These are phyloP conservation scores for Parathielavia appendiculata DNA, from an alignment of 495 filamentous ascomycete species.

Conservation along the genomic window DNA sequence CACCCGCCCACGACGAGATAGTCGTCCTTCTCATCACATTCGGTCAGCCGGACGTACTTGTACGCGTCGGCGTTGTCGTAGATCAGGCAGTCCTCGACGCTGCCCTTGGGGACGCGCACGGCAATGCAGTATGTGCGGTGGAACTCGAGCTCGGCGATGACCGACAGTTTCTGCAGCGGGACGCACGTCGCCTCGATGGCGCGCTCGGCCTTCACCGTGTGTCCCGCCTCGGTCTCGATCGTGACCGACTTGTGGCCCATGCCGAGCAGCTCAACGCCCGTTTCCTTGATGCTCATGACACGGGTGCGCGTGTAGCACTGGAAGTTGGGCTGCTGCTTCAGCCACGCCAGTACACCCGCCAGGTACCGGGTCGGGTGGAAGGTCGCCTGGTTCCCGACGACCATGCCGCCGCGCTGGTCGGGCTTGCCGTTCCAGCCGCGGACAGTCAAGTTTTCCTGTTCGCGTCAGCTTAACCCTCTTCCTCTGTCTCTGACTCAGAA, in stretches of 20 bases:
- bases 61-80: slow-evolving; percentile 53
- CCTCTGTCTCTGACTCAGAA: background rate
- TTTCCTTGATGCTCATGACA: slow-evolving; percentile 45
- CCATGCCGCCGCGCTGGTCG: slow-evolving; percentile 47
- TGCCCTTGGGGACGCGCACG: slow-evolving; percentile 47
- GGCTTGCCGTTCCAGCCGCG: slow-evolving; percentile 44
- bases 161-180: slow-evolving; percentile 50
- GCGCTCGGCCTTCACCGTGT: slow-evolving; percentile 44
- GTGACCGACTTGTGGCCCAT: slow-evolving; percentile 37
- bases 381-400: slow-evolving; percentile 49
- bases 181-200: slow-evolving; percentile 53
- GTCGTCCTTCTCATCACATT: slow-evolving; percentile 48
- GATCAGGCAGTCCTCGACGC: slow-evolving; percentile 49
- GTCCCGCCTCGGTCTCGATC: slow-evolving; percentile 42
- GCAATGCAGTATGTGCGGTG: slow-evolving; percentile 55
- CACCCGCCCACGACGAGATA: slow-evolving; percentile 55
- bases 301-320: slow-evolving; percentile 50
- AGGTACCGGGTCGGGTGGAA: slow-evolving; percentile 57
- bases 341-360: slow-evolving; percentile 45
- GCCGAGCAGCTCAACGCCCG: slow-evolving; percentile 35
- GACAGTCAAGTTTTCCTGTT: slow-evolving; percentile 32
- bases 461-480: background rate
- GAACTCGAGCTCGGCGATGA: slow-evolving; percentile 48
- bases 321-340: slow-evolving; percentile 48
- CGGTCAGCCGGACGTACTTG: slow-evolving; percentile 50